phyloP scores from a whole-genome alignment of 192 early-diverging fungal species.

The Pecoramyces ruminantium region DNA sequence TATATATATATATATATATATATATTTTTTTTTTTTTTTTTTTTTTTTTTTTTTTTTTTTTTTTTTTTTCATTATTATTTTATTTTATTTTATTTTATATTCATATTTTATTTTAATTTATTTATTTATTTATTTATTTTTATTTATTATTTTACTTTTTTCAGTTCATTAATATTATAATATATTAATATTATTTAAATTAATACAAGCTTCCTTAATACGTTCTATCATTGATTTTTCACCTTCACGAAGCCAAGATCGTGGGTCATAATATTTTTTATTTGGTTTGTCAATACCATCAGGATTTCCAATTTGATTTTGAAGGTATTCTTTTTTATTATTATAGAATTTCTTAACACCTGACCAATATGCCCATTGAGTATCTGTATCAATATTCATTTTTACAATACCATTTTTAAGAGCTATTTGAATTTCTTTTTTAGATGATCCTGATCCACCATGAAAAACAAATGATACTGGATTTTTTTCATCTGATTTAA shows the following conservation, averaged over 20 bases:
- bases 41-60: no score
- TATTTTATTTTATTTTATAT: no score
- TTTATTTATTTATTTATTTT: no score
- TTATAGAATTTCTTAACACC: slow-evolving; percentile 79
- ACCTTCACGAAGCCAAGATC: slow-evolving; percentile 74
- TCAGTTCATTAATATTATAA: not conserved
- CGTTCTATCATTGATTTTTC: slow-evolving; percentile 78
- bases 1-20: no score
- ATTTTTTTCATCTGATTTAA: slow-evolving; percentile 28
- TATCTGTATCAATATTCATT: slow-evolving; percentile 99
- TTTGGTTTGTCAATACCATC: slow-evolving; percentile 88
- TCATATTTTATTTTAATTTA: no score
- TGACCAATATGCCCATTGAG: slow-evolving; percentile 88
- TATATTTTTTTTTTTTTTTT: no score
- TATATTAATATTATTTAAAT: not conserved
- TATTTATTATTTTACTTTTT: no score
- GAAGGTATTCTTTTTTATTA: slow-evolving; percentile 70
- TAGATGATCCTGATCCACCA: slow-evolving; percentile 79
- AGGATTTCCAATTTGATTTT: slow-evolving; percentile 87
- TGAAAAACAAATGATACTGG: slow-evolving; percentile 96
- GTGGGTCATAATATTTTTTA: slow-evolving; percentile 97
- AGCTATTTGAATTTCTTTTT: slow-evolving; percentile 63
- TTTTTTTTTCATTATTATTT: no score
- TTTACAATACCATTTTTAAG: slow-evolving; percentile 77
- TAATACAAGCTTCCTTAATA: slow-evolving; percentile 45